phyloP scores from a whole-genome alignment of 805 yeast genomes.

The Yamadazyma insecticola region DNA sequence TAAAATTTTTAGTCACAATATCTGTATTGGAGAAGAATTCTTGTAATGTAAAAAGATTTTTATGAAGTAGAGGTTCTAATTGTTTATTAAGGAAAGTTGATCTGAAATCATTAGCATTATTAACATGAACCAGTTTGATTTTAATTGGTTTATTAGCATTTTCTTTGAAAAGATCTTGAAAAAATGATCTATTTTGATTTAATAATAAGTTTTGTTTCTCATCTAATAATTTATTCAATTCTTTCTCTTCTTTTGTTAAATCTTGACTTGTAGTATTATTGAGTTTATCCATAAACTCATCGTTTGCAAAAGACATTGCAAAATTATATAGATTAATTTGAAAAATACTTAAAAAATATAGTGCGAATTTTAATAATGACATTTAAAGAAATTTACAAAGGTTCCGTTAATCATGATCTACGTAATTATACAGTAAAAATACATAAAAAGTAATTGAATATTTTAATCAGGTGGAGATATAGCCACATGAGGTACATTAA shows the following conservation, averaged over 20 bases:
- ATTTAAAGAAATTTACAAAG: no score
- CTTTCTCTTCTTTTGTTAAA: conserved; percentile 21
- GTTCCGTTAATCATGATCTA: no score
- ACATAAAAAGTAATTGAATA: no score
- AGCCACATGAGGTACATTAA: conserved; percentile 29
- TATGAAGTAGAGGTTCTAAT: conserved; percentile 44
- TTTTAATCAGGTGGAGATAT: conserved; percentile 37
- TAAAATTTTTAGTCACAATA: conserved; percentile 37
- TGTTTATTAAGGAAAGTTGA: conserved; percentile 43
- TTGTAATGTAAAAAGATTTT: conserved; percentile 29
- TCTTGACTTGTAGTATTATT: conserved; percentile 11
- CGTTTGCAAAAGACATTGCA: no score
- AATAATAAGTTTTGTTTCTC: conserved; percentile 27
- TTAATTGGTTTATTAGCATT: conserved; percentile 37
- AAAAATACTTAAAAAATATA: no score
- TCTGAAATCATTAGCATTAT: conserved; percentile 46
- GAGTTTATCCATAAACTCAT: conserved; percentile 20
- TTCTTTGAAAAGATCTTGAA: conserved; percentile 29
- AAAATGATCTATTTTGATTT: conserved; percentile 27
- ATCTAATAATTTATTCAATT: conserved; percentile 19
- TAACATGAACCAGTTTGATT: conserved; percentile 42
- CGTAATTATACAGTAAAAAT: no score
- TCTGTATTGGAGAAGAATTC: conserved; percentile 40
- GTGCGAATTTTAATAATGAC: no score
- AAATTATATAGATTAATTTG: no score